Base-by-base conservation (phyloP, 2,329 filamentous ascomycete genomes). In the Xylaria sp. region DNA sequence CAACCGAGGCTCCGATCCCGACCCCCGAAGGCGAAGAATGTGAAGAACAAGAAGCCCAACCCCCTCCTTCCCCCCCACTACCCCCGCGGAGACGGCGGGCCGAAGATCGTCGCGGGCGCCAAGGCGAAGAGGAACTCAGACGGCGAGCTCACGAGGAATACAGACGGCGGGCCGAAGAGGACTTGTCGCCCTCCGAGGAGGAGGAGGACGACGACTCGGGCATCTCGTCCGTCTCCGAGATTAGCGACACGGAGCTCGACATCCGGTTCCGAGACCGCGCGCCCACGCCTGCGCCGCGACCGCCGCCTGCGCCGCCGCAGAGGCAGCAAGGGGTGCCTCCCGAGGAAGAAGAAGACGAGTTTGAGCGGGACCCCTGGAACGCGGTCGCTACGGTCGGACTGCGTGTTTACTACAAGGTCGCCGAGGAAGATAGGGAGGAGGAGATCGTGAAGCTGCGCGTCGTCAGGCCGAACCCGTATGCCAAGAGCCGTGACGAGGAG, bases 371-470 rank as follows among this genome's bases (percentile, higher is more conserved):
- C 27, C 85, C 87, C 1, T 90, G 89, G 88, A 90, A 90, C 74
- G 88, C 88, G 3, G 83, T 90, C 54, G 86, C 84, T 61, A 85
- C 90, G 19, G 84, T 90, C 0, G 88, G 89, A 0, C 79, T 90
- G 60, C 84, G 87, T 4, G 85, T 90, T 5, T 90, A 90, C 76
- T 84, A 85, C 75, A 86, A 86, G 72, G 81, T 79, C 0, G 71
- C 75, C 0, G 76, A 75, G 8, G 77, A 77, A n/a, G 73, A 78
- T 11, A 69, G 70, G 34, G 74, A 77, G 7, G 75, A 79, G 42
- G 77, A 80, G 47, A 74, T 79, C 1, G 78, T 83, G 30, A 78
- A 78, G 67, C 72, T 85, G 17, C 76, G 76, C 1, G 81, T 84
- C 0, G 78, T 84, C 12, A 74, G 81, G 2, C 81, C 82, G 4